phyloP scores from a whole-genome alignment of 225 moss, liverwort and hornwort species.

The Antitrichia curtipendula region DNA sequence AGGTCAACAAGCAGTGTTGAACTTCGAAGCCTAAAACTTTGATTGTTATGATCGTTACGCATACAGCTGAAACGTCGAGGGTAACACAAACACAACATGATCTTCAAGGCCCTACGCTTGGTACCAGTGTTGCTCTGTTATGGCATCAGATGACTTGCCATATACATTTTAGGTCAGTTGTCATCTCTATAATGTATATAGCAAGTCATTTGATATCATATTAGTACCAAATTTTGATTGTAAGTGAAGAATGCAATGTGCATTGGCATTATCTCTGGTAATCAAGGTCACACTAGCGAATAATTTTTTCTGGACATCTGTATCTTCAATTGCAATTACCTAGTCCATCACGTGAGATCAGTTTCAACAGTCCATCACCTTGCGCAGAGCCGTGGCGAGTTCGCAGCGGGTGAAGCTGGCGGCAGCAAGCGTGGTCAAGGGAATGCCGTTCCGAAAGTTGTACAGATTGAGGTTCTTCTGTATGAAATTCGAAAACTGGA shows the following conservation, averaged over 20 bases:
- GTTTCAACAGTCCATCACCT: conserved; percentile 7
- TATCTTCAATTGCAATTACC: neutral
- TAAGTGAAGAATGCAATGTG: neutral
- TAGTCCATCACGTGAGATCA: neutral
- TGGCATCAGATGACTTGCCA: neutral
- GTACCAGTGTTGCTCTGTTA: neutral
- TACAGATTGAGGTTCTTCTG: conserved; percentile 40
- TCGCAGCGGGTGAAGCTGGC: conserved; percentile 42
- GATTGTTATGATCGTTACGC: neutral
- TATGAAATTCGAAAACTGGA: conserved; percentile 36
- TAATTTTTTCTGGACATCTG: neutral
- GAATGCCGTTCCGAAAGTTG: conserved; percentile 36
- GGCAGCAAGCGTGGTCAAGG: conserved; percentile 15
- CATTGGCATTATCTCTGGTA: neutral
- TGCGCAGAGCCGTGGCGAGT: conserved; percentile 35
- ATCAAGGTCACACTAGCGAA: neutral
- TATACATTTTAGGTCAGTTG: neutral
- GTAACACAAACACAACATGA: neutral
- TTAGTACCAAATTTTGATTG: neutral
- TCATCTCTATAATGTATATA: neutral
- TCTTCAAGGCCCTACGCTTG: neutral
- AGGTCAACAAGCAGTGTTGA: neutral
- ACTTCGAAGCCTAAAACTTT: neutral
- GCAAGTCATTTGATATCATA: neutral
- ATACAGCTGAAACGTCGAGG: neutral